Base-by-base conservation (phyloP, 1,284 basidiomycete genomes). In the Tranzscheliella williamsii region DNA sequence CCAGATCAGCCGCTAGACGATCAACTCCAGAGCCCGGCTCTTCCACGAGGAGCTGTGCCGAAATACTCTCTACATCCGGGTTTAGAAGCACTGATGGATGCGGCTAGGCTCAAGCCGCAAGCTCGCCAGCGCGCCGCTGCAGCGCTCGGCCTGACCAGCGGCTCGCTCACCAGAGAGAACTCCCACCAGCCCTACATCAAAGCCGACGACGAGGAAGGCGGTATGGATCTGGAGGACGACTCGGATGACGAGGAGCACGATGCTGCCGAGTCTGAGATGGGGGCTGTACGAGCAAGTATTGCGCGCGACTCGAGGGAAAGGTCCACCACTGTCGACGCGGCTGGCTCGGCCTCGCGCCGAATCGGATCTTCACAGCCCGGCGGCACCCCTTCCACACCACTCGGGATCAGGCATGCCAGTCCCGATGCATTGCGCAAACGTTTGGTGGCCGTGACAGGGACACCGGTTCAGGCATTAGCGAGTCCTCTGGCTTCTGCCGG, bases 21-120 rank as follows among this genome's bases (percentile, higher is more conserved):
- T 18, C 11, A 8, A 11, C 9, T 20, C 9, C 17, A 9, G 8
- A 9, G 18, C 11, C 32, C 32, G 32, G n/a, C n/a, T n/a, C n/a
- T n/a, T n/a, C 11, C 9, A 18, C 32, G 18, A 34, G 32, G 11
- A 9, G 45, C 46, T 15, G 45, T 42, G 23, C 45, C 56, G 4
- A 42, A 30, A 4, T 43, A 54, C 24, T 42, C 57, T n/a, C 51
- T 55, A 37, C 47, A 51, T 16, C 52, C 44, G 4, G 58, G 58
- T 11, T 43, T 62, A n/a, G 30, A 52, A 15, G 60, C 60, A 4
- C 24, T 63, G 22, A 57, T 63, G 49, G 53, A 57, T 31, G 60
- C 60, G 11, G 60, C 60, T 0, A 24, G 54, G 20, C 41, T 53
- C 36, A 42, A 54, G 9, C 51, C 60, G 8, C 53, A 62, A 22